Conservation (phyloP, 192 early-diverging fungal genomes). For the Coemansia sp. region DNA sequence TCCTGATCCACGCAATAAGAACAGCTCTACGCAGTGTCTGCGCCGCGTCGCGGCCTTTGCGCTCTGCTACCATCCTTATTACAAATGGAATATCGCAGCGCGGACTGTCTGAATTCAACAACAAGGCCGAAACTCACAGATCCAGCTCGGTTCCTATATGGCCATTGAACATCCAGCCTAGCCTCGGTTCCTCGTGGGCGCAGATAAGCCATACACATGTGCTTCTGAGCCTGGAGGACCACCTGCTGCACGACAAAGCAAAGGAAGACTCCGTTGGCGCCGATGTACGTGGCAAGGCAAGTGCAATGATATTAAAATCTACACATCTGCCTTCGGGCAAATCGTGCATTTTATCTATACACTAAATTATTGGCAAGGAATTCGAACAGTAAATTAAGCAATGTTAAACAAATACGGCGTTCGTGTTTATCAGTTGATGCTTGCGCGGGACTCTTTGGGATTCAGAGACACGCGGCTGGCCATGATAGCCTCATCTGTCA, state of each 20-base stretch:
- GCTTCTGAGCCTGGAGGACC: conserved; percentile 8
- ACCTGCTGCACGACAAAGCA: background rate
- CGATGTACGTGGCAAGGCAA: background rate
- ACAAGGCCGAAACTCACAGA: background rate
- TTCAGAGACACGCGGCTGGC: conserved; percentile 4
- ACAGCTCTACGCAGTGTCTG: conserved; percentile 28
- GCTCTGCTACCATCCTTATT: conserved; percentile 19
- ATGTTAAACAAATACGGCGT: background rate
- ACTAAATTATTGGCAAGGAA: background rate
- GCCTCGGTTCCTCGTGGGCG: conserved; percentile 34
- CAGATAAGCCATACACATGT: conserved; percentile 39
- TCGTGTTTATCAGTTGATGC: background rate
- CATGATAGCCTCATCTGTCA: conserved; percentile 23
- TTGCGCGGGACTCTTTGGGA: background rate
- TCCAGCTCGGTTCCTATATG: background rate
- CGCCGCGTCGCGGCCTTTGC: background rate
- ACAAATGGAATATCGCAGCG: conserved; percentile 44
- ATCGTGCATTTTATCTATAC: conserved; percentile 7
- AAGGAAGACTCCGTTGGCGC: too few relatives aligned
- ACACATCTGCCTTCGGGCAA: conserved; percentile 8
- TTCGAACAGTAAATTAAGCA: background rate
- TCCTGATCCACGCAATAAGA: conserved; percentile 31
- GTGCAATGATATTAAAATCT: conserved; percentile 26
- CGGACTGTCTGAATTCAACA: background rate
- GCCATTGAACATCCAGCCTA: conserved; percentile 24